Evolutionary conservation across 345 rosid species (phyloP).

Genomic region (Excoecaria cochinchinensis): DNA sequence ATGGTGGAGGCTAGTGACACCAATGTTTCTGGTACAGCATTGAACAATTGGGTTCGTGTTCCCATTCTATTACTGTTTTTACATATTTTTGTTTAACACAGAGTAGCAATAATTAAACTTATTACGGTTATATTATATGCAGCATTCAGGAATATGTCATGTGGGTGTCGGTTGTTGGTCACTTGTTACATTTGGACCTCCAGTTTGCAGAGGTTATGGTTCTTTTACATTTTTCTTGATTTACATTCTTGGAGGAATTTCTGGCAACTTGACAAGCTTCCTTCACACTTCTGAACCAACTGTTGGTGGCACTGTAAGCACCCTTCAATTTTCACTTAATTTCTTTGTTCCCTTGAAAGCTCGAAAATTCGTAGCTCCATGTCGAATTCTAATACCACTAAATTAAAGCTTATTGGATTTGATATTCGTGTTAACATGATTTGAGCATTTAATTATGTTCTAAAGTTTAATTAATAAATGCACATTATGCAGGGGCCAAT

Average conservation of each 20-base stretch:
- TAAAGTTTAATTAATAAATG: too few relatives aligned
- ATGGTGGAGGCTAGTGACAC: slow-evolving; percentile 98
- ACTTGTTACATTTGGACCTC: slow-evolving; percentile 74
- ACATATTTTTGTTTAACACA: not conserved
- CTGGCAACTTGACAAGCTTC: slow-evolving; percentile 85
- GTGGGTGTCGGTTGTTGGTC: slow-evolving; percentile 81
- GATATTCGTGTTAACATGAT: too few relatives aligned
- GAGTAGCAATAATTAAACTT: too few relatives aligned
- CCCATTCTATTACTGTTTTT: slow-evolving; percentile 39
- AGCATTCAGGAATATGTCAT: slow-evolving; percentile 81
- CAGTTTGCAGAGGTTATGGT: slow-evolving; percentile 72
- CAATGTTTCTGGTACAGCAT: slow-evolving; percentile 99
- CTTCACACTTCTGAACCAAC: slow-evolving; percentile 77
- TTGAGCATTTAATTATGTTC: too few relatives aligned
- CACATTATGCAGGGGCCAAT: slow-evolving; percentile 60
- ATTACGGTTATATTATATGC: slow-evolving; percentile 11
- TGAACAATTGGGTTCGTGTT: slow-evolving; percentile 77
- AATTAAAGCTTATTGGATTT: too few relatives aligned
- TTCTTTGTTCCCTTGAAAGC: not conserved
- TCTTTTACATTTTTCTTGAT: slow-evolving; percentile 69
- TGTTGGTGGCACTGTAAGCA: slow-evolving; percentile 86
- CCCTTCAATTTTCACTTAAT: slow-evolving; percentile 4
- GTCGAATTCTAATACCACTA: not conserved
- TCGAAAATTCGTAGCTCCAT: too few relatives aligned
- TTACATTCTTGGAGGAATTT: slow-evolving; percentile 80